Evolutionary conservation across 257 asterid species (phyloP), one percentile per base, ranked within the genome.

Genomic region (Plantago ovata): DNA sequence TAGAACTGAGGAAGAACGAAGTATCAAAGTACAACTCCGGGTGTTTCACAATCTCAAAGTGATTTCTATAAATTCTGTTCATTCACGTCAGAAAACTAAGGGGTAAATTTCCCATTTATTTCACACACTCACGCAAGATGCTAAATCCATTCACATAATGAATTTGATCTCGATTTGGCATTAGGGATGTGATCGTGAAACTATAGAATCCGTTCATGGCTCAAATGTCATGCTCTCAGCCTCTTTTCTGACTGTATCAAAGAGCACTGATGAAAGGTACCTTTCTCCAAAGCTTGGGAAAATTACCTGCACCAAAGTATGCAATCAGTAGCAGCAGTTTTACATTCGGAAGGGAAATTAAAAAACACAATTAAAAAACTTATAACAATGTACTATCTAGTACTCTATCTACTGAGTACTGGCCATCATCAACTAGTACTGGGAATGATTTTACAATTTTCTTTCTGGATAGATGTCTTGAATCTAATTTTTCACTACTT

Each of bases 271-370:
- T 1, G 89, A 82, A 28, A 82, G 72, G 65, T 82, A 82, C 33
- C 89, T 79, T 66, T 82, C 89, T 13, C 86, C 89, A 24, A 59
- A 63, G 72, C 89, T 81, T 7, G 89, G 78, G 54, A 81, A 74
- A 40, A 81, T 64, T 42, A 56, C 78, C 88, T 81, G 67, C 41
- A 65, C 36, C 46, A 45, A 57, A 69, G 8, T 6, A 14, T 52
- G 57, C 41, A 38, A 53, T 53, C 10, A 53, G 20, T 32, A 23
- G 13, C 33, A 18, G 18, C n/a, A n/a, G n/a, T n/a, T n/a, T n/a
- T n/a, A n/a, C n/a, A n/a, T n/a, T n/a, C n/a, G n/a, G n/a, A n/a
- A n/a, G n/a, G n/a, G n/a, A n/a, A n/a, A n/a, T n/a, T n/a, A n/a
- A n/a, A n/a, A n/a, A n/a, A n/a, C n/a, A n/a, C n/a, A n/a, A n/a